phyloP scores from a whole-genome alignment of 1,284 basidiomycete genomes.

The Tremellales sp. region DNA sequence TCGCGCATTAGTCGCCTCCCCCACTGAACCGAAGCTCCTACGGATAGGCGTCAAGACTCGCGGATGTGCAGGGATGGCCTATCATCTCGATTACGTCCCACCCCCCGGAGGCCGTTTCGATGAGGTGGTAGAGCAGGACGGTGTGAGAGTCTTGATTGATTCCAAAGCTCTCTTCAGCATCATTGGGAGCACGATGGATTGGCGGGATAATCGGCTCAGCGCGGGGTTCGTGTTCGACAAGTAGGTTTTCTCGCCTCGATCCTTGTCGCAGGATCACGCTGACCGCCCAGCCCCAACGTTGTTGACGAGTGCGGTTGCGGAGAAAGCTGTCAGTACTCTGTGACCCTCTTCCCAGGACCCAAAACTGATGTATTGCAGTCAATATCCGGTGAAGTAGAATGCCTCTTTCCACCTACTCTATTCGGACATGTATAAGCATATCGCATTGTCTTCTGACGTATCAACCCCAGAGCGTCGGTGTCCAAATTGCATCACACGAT shows the following conservation, averaged over 20 bases:
- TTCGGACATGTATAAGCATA: too few relatives aligned
- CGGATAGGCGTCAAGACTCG: slow-evolving; percentile 95
- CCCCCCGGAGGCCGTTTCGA: slow-evolving; percentile 83
- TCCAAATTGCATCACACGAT: too few relatives aligned
- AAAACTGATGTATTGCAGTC: too few relatives aligned
- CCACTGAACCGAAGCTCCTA: slow-evolving; percentile 71
- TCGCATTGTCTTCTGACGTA: too few relatives aligned
- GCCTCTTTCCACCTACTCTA: too few relatives aligned
- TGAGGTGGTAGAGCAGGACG: slow-evolving; percentile 95
- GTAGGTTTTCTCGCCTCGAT: slow-evolving; percentile 16
- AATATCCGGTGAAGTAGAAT: too few relatives aligned
- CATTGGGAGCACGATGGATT: slow-evolving; percentile 98
- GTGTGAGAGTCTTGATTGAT: slow-evolving; percentile 90
- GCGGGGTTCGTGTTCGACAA: slow-evolving; percentile 48
- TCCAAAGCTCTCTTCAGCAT: slow-evolving; percentile 96
- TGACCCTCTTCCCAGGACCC: too few relatives aligned
- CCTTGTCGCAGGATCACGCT: too few relatives aligned
- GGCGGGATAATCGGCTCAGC: slow-evolving; percentile 86
- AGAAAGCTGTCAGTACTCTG: slow-evolving; percentile 44
- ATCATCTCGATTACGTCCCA: slow-evolving; percentile 95
- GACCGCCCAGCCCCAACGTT: slow-evolving; percentile 35
- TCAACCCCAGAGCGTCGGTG: too few relatives aligned
- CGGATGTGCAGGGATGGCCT: slow-evolving; percentile 97
- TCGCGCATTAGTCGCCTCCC: slow-evolving; percentile 57
- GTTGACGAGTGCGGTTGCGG: slow-evolving; percentile 47